Evolutionary conservation across 108 stramenopile genomes (phyloP).

Genomic region (Nannochloropsis oceanica): DNA sequence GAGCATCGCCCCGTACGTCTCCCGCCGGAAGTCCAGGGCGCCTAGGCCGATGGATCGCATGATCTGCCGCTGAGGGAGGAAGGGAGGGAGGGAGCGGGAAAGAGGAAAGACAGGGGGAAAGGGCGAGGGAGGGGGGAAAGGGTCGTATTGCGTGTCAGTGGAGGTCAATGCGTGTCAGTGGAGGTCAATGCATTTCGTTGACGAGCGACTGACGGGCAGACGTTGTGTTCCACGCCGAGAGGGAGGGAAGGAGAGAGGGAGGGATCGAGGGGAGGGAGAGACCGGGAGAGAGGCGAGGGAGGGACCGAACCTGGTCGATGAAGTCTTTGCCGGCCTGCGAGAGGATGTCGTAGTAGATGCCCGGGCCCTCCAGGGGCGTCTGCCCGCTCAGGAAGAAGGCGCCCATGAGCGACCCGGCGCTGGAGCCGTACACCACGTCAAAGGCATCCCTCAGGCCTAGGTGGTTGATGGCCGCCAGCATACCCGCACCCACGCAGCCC

Average conservation of each 20-base stretch:
- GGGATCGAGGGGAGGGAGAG: neutral
- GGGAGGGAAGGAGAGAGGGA: neutral
- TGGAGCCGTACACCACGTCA: conserved; percentile 80
- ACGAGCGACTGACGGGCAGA: no score
- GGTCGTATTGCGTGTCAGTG: neutral
- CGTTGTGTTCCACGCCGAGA: no score
- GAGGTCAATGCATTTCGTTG: no score
- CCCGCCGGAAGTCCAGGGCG: neutral
- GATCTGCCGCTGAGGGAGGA: conserved; percentile 42
- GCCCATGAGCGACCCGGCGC: conserved; percentile 68
- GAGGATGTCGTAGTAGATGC: conserved; percentile 76
- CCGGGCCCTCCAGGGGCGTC: conserved; percentile 77
- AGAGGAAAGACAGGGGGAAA: no score
- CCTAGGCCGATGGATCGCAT: neutral
- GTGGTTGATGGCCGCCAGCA: conserved; percentile 66
- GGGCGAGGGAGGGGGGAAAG: conserved; percentile 19
- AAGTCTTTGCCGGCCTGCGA: conserved; percentile 60
- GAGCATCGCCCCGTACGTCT: neutral
- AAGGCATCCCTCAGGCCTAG: conserved; percentile 62
- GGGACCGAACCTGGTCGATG: conserved; percentile 48
- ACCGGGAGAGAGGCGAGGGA: neutral
- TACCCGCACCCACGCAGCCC: conserved; percentile 82
- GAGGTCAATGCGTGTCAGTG: neutral
- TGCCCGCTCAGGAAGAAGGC: conserved; percentile 65
- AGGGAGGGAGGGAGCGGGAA: conserved; percentile 55